Evolutionary conservation across 2,329 filamentous ascomycete genomes (phyloP), one percentile per base, ranked within the genome.

Genomic region (Aspergillus sp.): DNA sequence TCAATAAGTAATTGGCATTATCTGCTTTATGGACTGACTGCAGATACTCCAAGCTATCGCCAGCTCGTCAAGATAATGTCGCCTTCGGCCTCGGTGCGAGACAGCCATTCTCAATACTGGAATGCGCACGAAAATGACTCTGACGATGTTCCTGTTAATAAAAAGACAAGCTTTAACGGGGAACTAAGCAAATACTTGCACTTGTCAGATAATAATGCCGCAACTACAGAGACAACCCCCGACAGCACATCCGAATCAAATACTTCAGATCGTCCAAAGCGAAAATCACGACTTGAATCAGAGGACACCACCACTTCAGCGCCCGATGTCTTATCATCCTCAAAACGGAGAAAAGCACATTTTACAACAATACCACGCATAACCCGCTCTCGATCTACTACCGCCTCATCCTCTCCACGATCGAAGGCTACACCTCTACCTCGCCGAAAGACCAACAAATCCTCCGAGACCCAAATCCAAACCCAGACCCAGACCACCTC

Each of bases 161-260:
- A 54, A 33, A 47, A 47, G 4, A 61, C 60, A 40, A 65, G 55
- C 37, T 70, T 70, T 46, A 56, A 67, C 35, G 67, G 66, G 10
- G 51, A 46, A 11, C 50, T 70, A 6, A 60, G 61, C 29, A 57
- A 60, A 49, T 70, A 58, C 35, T 47, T 65, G 1, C 63, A 69
- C 42, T 37, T 44, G 0, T 44, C 50, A 29, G 39, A 42, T 19
- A 40, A 40, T 9, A 43, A 42, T 32, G 33, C 42, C 38, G 42
- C 43, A 7, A 45, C 43, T 29, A 27, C 26, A 19, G 37, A 34
- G 12, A 13, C 27, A 13, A 38, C 11, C 3, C 33, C 33, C 19
- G 19, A 19, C 19, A 19, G 31, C 39, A 5, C 9, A 40, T 34
- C 33, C n/a, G n/a, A 26, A 27, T 7, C 30, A 33, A 19, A 3